Base-by-base conservation (phyloP, 2,329 filamentous ascomycete genomes). In the Trichoderma atroviride region DNA sequence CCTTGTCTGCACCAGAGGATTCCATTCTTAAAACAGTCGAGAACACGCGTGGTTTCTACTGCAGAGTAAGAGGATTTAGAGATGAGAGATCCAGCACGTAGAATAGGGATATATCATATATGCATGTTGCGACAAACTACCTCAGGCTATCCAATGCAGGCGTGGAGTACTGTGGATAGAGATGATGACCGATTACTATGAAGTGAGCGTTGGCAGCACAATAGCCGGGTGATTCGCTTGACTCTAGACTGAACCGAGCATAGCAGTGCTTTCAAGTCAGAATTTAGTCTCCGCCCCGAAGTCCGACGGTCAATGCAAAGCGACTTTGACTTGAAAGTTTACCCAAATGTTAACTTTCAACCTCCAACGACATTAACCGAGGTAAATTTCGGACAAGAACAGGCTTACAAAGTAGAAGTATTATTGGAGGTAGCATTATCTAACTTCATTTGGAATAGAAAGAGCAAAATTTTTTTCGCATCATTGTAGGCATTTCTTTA, bases 1-100 rank as follows among this genome's bases (percentile, higher is more conserved):
- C 87, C 6, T 75, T 79, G 71, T 84, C 81, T 14, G 82, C 77
- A 59, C 80, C 80, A 13, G 83, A 83, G 3, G 81, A 75, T 66
- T 84, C 78, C 83, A 84, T 84, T 61, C 19, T 5, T 10, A 9
- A n/a, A 5, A 4, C 5, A n/a, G 4, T 2, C 16, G 40, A 13
- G 1, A 6, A 14, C 4, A 2, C 24, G 57, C 4, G 22, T 4
- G 7, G 2, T 43, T 24, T n/a, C n/a, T 6, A 4, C 7, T 11
- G 7, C 14, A 11, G 14, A n/a, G 6, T 2, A n/a, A 22, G 9
- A 11, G 16, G 7, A 22, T 0, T n/a, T 5, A n/a, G 6, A 22
- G 9, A 47, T 19, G 9, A 22, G n/a, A 19, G 4, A 47, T 47
- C 3, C 9, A 10, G 2, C 16, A n/a, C n/a, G 7, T 19, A 19